phyloP scores from a whole-genome alignment of 2,329 filamentous ascomycete genomes.

The Drechslerella dactyloides region DNA sequence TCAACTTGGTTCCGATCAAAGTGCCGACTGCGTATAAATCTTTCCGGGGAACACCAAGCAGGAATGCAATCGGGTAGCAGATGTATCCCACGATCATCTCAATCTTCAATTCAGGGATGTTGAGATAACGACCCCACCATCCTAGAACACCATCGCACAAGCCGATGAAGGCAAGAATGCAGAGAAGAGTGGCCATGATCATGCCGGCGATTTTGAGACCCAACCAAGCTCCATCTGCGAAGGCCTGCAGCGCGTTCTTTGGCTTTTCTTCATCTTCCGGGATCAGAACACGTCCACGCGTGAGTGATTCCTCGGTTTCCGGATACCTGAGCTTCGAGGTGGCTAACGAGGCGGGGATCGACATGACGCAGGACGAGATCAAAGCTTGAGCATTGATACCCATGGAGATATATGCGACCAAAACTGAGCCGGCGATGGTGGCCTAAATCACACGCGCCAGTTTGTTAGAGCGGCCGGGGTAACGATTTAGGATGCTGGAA shows the following conservation, averaged over 20 bases:
- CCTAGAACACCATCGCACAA: constrained; percentile 77
- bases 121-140: constrained; percentile 83
- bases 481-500: background rate
- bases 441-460: constrained; percentile 63
- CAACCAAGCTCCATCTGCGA: constrained; percentile 82
- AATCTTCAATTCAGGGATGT: constrained; percentile 75
- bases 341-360: constrained; percentile 86
- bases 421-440: constrained; percentile 85
- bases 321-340: constrained; percentile 89
- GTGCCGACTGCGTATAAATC: constrained; percentile 75
- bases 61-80: constrained; percentile 77
- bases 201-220: constrained; percentile 86
- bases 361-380: constrained; percentile 93
- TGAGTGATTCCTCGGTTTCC: constrained; percentile 84
- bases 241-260: constrained; percentile 82
- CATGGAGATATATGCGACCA: constrained; percentile 83
- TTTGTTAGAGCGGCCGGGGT: background rate
- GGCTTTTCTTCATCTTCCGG: constrained; percentile 76
- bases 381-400: constrained; percentile 84
- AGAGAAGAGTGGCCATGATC: constrained; percentile 79
- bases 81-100: constrained; percentile 78
- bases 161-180: constrained; percentile 78
- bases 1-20: constrained; percentile 83
- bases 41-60: constrained; percentile 77
- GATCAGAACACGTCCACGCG: constrained; percentile 78